Base-by-base conservation (phyloP, 169 alveolate species). In the Besnoitia besnoiti region DNA sequence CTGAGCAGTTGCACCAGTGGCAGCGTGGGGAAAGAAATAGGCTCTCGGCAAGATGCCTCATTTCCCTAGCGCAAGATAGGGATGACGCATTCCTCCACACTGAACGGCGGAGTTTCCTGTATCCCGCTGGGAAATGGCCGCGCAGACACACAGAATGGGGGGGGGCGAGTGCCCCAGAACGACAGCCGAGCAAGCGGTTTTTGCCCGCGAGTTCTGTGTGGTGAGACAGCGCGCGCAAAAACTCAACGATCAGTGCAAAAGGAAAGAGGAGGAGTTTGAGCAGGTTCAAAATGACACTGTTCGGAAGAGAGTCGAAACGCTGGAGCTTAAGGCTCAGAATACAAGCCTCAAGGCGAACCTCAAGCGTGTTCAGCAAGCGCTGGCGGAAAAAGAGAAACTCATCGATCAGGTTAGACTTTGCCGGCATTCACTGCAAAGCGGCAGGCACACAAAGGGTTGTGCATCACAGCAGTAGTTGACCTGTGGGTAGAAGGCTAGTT, bases 261-360 rank as follows among this genome's bases (percentile, higher is more conserved):
- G 94, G 89, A 95, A 96, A 51, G 96, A 95, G 93, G 98, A 95
- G 33, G 98, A 97, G 94, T 94, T 95, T 39, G 98, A 96, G 92
- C 95, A 96, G 55, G 93, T 97, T 14, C 95, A 96, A 8, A 97
- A 97, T 95, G 99, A 97, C 93, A 96, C 97, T 49, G 97, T 97
- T 16, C 96, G 98, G 92, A 97, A 96, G 75, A 96, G 96, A 91
- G 97, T 97, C 40, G 99, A 97, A 95, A 94, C 96, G 67, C 95
- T 97, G 44, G 97, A 96, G 75, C 96, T 97, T 62, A 95, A 95
- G 89, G 96, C 97, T 59, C 95, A 96, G 76, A 95, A 95, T 67
- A 97, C 96, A 75, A 94, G 96, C 61, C 96, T 97, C 30, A 94
- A 95, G 33, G 93, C 47, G 39, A 90, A 90, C 46, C 37, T 49